Evolutionary conservation across 1,284 basidiomycete genomes (phyloP), one percentile per base, ranked within the genome.

Genomic region (Rhizoctonia solani): DNA sequence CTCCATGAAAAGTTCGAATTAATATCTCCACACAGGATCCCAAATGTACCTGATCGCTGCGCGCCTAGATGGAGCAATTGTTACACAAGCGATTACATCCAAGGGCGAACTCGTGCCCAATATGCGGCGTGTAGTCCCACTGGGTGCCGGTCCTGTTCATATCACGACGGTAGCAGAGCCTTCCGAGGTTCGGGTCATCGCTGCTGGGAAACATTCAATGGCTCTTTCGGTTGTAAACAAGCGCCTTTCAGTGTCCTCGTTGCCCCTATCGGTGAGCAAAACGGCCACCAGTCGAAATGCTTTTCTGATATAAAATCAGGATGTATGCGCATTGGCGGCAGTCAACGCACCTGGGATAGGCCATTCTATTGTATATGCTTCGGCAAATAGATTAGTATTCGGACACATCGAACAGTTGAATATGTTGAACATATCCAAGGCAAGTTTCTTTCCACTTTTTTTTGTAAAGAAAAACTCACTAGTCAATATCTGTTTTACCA

Each of bases 401-500:
- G 68, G 68, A 13, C 54, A 37, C 41, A 61, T 69, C 32, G 66
- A 66, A 29, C 65, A 67, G 50, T 27, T 69, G 19, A 53, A 69
- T 23, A 67, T 67, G 32, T 46, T 69, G n/a, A 59, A 69, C 46
- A 49, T 67, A 5, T 50, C 44, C 5, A 54, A 65, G 6, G 68
- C 63, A 54, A 34, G 68, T 6, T 21, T 11, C 21, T 19, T 46
- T 44, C 37, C 65, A 13, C 37, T 13, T 37, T 16, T 3, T 41
- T 19, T 19, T 37, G 6, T 1, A 54, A 3, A 8, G 23, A 50
- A 5, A 13, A 49, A n/a, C n/a, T n/a, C n/a, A n/a, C n/a, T n/a
- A n/a, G n/a, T n/a, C n/a, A 3, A 67, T 25, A n/a, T 23, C 5
- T 19, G 32, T 25, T 13, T 52, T 1, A 4, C n/a, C 72, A 93